phyloP scores from a whole-genome alignment of 805 yeast species.

The Wickerhamiella galacta region DNA sequence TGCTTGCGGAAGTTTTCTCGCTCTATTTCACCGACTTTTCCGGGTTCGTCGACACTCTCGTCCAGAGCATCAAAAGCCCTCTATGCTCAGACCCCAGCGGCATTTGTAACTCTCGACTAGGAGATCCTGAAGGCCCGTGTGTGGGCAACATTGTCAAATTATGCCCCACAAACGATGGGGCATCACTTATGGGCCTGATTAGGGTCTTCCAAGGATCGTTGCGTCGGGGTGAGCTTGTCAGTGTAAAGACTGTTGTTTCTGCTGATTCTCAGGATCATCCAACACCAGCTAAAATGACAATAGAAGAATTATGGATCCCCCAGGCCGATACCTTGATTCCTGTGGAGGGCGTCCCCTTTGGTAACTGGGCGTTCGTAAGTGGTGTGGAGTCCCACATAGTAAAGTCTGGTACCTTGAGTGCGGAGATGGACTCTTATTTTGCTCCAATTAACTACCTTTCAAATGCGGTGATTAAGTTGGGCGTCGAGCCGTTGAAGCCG shows the following conservation, averaged over 20 bases:
- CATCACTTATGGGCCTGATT: background rate
- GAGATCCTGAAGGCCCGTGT: background rate
- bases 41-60: conserved; percentile 25
- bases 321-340: conserved; percentile 53
- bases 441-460: conserved; percentile 29
- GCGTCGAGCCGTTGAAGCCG: conserved; percentile 68
- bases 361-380: conserved; percentile 49
- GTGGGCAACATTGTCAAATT: background rate
- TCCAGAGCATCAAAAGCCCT: background rate
- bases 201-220: background rate
- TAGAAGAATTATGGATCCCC: conserved; percentile 29
- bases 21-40: conserved; percentile 35
- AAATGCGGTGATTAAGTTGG: conserved; percentile 56
- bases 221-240: background rate
- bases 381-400: conserved; percentile 43
- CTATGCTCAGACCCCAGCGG: no score
- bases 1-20: conserved; percentile 38
- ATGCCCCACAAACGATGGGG: background rate
- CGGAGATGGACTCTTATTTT: conserved; percentile 12
- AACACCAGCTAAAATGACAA: conserved; percentile 8
- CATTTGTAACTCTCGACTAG: background rate
- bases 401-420: conserved; percentile 36
- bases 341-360: conserved; percentile 38
- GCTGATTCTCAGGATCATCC: background rate
- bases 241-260: background rate